phyloP scores from a whole-genome alignment of 2,329 filamentous ascomycete species.

The Neopestalotiopsis rosae region DNA sequence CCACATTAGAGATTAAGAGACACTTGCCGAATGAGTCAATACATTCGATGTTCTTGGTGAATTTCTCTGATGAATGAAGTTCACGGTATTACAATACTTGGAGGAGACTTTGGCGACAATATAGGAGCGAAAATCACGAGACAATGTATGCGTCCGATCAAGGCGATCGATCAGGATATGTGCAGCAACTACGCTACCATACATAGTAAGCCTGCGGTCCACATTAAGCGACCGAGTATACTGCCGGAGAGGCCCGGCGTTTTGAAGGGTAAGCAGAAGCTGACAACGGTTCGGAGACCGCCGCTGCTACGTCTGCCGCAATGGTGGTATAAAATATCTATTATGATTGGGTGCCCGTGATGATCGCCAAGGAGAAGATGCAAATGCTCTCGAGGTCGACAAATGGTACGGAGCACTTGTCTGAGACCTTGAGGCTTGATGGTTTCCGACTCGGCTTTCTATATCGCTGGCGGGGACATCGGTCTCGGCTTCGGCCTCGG shows the following conservation, averaged over 20 bases:
- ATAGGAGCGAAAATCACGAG: not conserved
- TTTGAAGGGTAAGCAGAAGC: not conserved
- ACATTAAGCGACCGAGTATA: not conserved
- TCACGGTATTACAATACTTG: no score
- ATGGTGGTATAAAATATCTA: not conserved
- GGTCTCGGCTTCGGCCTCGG: not conserved
- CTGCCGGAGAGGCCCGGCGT: not conserved
- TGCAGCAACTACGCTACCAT: no score
- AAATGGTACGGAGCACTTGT: not conserved
- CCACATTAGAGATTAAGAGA: not conserved
- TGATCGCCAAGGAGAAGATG: not conserved
- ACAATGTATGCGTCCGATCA: not conserved
- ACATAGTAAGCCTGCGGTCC: no score
- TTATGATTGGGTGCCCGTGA: not conserved
- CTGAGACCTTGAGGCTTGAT: not conserved
- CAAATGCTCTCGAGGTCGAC: not conserved
- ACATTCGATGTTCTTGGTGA: not conserved
- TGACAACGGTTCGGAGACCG: not conserved
- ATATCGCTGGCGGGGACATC: not conserved
- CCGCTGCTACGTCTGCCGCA: not conserved
- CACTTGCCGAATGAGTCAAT: not conserved
- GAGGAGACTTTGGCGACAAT: not conserved
- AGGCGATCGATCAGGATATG: not conserved
- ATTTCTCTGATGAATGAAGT: not conserved
- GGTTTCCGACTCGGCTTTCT: not conserved